Conservation (phyloP, 352 stramenopile genomes). For the Globisporangium paddicum region DNA sequence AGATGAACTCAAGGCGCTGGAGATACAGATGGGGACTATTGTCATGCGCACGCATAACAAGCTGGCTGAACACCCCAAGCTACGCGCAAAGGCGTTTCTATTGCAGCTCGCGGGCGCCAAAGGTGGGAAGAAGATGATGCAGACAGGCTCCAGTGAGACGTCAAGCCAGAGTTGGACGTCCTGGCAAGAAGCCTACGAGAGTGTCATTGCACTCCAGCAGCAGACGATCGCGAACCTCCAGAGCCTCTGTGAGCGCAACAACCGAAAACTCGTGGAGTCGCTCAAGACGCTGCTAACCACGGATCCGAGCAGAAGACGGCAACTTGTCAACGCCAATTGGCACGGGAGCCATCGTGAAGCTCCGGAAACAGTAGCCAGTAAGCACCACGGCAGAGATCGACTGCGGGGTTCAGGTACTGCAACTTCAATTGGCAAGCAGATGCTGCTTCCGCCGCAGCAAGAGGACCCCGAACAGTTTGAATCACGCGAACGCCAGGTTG, state of each 20-base stretch:
- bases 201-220: slow-evolving; percentile 72
- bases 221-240: slow-evolving; percentile 62
- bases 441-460: slow-evolving; percentile 44
- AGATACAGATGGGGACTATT: slow-evolving; percentile 65
- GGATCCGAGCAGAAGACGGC: slow-evolving; percentile 28
- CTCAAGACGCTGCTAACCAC: slow-evolving; percentile 52
- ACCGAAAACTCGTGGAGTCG: slow-evolving; percentile 34
- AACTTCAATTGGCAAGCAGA: neutral
- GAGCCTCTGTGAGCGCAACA: slow-evolving; percentile 45
- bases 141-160: slow-evolving; percentile 23
- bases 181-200: slow-evolving; percentile 76
- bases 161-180: slow-evolving; percentile 24
- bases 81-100: slow-evolving; percentile 64
- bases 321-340: slow-evolving; percentile 15
- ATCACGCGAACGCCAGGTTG: neutral
- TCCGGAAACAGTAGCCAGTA: neutral
- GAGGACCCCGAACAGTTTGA: slow-evolving; percentile 34
- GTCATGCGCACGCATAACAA: slow-evolving; percentile 52
- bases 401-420: neutral
- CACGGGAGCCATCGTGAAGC: neutral
- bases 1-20: slow-evolving; percentile 27
- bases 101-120: slow-evolving; percentile 41
- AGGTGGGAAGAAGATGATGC: slow-evolving; percentile 2
- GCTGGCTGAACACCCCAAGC: slow-evolving; percentile 49
- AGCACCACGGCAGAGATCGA: neutral